A percentile compares a stretch with the other conserved stretches of the same genome.
Conservation (phyloP, 2,329 filamentous ascomycete genomes). For the Venturia aucupariae region DNA sequence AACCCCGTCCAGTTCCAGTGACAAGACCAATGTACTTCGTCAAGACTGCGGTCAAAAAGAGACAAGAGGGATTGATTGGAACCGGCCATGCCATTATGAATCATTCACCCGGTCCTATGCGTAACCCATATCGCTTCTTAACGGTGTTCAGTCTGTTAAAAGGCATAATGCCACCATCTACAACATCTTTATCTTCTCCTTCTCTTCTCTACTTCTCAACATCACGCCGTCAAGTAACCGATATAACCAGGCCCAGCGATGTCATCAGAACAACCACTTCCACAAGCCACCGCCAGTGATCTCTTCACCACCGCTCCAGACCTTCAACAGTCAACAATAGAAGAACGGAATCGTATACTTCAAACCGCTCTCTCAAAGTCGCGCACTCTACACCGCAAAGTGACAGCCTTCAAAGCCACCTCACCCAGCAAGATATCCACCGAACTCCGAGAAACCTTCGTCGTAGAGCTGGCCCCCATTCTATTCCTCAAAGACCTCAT, state of each 20-base stretch:
- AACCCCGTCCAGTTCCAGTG: too few relatives aligned
- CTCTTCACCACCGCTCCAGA: not conserved
- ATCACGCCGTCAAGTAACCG: too few relatives aligned
- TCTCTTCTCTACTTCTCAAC: not conserved
- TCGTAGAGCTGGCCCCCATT: not conserved
- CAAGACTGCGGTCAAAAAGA: too few relatives aligned
- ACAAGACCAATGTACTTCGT: too few relatives aligned
- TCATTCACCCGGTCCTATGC: not conserved
- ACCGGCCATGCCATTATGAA: not conserved
- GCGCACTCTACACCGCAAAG: not conserved
- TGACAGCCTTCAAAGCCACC: not conserved
- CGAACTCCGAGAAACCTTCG: not conserved
- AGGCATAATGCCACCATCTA: not conserved
- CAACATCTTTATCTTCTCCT: not conserved
- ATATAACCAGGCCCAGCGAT: not conserved
- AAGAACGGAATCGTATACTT: not conserved
- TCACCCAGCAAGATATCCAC: not conserved
- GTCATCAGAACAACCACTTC: not conserved
- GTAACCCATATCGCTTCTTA: not conserved
- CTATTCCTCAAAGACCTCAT: not conserved
- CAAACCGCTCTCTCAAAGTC: not conserved
- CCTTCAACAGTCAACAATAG: not conserved
- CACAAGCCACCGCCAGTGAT: not conserved
- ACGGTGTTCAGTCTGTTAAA: not conserved
- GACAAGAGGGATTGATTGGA: too few relatives aligned